Evolutionary conservation across 768 basidiomycete species (phyloP).

Genomic region (Cystoderma amianthinum): DNA sequence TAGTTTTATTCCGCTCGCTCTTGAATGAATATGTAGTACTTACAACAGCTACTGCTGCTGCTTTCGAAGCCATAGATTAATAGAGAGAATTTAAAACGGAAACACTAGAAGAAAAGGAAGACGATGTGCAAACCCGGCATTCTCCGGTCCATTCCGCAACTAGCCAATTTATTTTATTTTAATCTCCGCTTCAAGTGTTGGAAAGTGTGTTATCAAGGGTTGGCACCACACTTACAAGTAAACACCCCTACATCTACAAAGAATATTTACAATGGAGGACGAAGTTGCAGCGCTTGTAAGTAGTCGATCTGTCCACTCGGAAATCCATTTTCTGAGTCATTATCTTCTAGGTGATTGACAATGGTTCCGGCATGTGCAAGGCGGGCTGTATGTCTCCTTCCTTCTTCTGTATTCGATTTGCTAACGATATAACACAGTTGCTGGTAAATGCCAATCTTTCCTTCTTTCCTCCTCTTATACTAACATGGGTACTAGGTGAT

Average conservation of each 20-base stretch:
- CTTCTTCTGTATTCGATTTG: slow-evolving; percentile 7
- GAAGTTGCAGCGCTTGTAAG: slow-evolving; percentile 42
- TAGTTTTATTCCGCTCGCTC: slow-evolving; percentile 12
- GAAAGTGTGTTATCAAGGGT: no score
- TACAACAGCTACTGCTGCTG: slow-evolving; percentile 61
- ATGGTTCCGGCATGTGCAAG: slow-evolving; percentile 99
- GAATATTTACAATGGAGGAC: slow-evolving; percentile 38
- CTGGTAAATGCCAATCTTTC: slow-evolving; percentile 42
- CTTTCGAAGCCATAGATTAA: slow-evolving; percentile 61
- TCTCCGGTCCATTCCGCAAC: slow-evolving; percentile 21
- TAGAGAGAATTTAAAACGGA: slow-evolving; percentile 8
- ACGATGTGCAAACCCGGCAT: slow-evolving; percentile 24
- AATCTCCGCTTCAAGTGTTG: no score
- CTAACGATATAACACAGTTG: slow-evolving; percentile 37
- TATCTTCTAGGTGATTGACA: slow-evolving; percentile 73
- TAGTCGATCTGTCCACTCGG: slow-evolving; percentile 19
- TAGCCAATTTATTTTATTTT: no score
- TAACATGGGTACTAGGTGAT: slow-evolving; percentile 49
- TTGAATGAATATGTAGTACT: slow-evolving; percentile 14
- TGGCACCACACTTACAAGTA: no score
- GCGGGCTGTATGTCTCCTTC: slow-evolving; percentile 80
- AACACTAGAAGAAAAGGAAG: slow-evolving; percentile 7
- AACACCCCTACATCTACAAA: no score
- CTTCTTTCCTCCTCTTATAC: neutral
- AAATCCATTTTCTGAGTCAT: slow-evolving; percentile 5